Evolutionary conservation across 192 early-diverging fungal genomes (phyloP).

Genomic region (Entomortierella chlamydospora): DNA sequence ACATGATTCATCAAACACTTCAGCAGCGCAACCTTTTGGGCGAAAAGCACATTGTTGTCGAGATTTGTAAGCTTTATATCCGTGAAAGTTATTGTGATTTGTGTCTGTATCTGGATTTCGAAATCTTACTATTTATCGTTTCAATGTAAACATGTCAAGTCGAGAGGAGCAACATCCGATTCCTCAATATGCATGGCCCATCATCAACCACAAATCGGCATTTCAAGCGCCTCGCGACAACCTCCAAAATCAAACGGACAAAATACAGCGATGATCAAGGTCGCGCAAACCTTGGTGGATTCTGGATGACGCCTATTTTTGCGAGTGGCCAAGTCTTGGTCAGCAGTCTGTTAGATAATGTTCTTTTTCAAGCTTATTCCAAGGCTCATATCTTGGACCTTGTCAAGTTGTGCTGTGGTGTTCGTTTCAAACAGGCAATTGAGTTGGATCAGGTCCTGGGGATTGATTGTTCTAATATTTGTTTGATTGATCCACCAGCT

Average conservation of each 20-base stretch:
- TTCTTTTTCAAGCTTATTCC: slow-evolving; percentile 66
- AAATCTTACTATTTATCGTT: neutral
- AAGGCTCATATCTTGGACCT: slow-evolving; percentile 69
- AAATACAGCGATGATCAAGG: neutral
- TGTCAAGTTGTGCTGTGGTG: slow-evolving; percentile 72
- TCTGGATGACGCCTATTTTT: slow-evolving; percentile 67
- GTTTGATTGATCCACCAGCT: slow-evolving; percentile 22
- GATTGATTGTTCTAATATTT: slow-evolving; percentile 45
- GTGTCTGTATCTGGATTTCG: too few species aligned
- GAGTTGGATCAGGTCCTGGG: slow-evolving; percentile 48
- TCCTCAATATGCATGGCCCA: slow-evolving; percentile 59
- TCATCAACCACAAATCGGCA: slow-evolving; percentile 27
- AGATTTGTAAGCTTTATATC: slow-evolving; percentile 55
- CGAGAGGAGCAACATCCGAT: slow-evolving; percentile 69
- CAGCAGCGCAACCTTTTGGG: slow-evolving; percentile 33
- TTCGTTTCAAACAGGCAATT: slow-evolving; percentile 55
- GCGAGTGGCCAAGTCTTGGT: slow-evolving; percentile 72
- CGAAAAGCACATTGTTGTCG: slow-evolving; percentile 55
- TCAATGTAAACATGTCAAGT: slow-evolving; percentile 10
- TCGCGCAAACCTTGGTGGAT: slow-evolving; percentile 1
- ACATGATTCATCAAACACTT: slow-evolving; percentile 67
- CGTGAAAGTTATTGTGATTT: too few species aligned
- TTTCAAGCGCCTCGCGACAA: neutral
- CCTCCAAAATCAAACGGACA: neutral
- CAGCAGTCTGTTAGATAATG: slow-evolving; percentile 64